Evolutionary conservation across 2,329 filamentous ascomycete species (phyloP).

Genomic region (Coniochaeta prunicola): DNA sequence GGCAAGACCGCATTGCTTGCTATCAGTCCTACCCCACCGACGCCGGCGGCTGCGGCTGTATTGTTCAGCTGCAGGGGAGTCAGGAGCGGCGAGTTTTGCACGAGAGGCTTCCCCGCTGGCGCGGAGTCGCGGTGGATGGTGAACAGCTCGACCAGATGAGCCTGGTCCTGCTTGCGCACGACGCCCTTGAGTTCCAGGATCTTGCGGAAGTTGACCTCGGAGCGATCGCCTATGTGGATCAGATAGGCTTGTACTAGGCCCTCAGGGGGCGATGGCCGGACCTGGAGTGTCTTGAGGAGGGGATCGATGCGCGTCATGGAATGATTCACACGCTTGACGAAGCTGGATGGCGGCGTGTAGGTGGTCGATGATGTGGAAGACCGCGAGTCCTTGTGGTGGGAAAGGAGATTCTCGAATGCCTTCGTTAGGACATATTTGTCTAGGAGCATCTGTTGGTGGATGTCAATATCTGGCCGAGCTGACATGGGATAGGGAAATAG

Average conservation of each 20-base stretch:
- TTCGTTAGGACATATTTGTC: constrained; percentile 90
- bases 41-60: constrained; percentile 27
- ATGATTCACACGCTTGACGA: constrained; percentile 77
- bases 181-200: constrained; percentile 94
- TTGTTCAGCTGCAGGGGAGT: constrained; percentile 50
- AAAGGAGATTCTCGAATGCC: constrained; percentile 64
- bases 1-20: constrained; percentile 29
- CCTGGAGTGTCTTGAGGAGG: constrained; percentile 92
- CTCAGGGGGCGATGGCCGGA: constrained; percentile 83
- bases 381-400: constrained; percentile 44
- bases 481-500: background rate
- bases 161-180: constrained; percentile 67
- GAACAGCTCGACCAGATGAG: constrained; percentile 80
- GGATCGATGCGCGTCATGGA: constrained; percentile 84
- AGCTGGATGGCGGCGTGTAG: constrained; percentile 47
- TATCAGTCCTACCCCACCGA: constrained; percentile 25
- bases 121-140: constrained; percentile 69
- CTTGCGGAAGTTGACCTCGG: constrained; percentile 91
- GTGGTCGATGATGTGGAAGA: constrained; percentile 20
- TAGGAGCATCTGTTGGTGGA: constrained; percentile 67
- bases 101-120: constrained; percentile 54
- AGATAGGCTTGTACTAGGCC: constrained; percentile 95
- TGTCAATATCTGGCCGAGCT: constrained; percentile 14
- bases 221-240: constrained; percentile 91
- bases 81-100: constrained; percentile 62